Evolutionary conservation across 1,139 yeast genomes (phyloP).

Genomic region (Pichia sp.): DNA sequence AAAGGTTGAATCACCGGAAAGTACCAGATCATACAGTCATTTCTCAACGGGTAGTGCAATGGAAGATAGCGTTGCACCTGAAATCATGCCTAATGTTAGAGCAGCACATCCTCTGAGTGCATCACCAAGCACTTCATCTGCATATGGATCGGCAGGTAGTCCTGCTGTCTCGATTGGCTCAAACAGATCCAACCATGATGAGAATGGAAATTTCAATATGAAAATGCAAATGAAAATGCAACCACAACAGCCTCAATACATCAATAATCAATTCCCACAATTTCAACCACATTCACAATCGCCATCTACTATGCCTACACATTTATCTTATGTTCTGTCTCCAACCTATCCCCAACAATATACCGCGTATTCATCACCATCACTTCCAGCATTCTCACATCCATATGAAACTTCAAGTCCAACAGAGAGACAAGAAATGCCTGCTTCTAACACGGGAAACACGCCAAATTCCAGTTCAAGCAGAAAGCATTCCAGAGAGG

Average conservation of each 20-base stretch:
- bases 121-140: background rate
- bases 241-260: background rate
- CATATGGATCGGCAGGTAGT: background rate
- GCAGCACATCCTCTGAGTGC: slow-evolving; percentile 22
- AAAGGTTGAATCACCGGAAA: slow-evolving; percentile 23
- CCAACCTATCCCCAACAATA: background rate
- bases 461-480: background rate
- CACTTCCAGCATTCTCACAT: background rate
- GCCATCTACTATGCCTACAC: too few species aligned
- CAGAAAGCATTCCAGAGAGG: slow-evolving; percentile 35
- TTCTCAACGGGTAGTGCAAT: slow-evolving; percentile 52
- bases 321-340: background rate
- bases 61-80: slow-evolving; percentile 61
- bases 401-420: background rate
- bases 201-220: background rate
- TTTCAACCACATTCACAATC: background rate
- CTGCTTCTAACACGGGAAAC: background rate
- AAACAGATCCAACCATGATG: background rate
- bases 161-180: background rate
- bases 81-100: slow-evolving; percentile 36
- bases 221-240: background rate
- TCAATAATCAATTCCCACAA: too few species aligned
- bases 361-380: background rate
- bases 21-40: slow-evolving; percentile 35
- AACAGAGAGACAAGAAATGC: background rate